Conservation (phyloP, 1,284 basidiomycete genomes). For the Rhodotorula sp. region DNA sequence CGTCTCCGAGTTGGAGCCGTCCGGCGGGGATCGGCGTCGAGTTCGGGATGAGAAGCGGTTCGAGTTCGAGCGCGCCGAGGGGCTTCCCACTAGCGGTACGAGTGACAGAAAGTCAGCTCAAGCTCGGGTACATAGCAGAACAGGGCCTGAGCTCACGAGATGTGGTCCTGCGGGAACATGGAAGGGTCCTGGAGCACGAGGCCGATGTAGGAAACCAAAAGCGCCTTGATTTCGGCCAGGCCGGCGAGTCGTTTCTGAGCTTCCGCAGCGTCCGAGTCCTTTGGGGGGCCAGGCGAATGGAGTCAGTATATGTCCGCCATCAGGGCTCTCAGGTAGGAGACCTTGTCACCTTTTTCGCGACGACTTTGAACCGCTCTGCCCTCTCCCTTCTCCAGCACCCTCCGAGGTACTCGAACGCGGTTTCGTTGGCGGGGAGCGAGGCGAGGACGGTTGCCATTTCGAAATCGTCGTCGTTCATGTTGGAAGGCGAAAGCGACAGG, state of each 20-base stretch:
- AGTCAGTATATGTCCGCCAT: background rate
- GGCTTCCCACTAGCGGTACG: slow-evolving; percentile 53
- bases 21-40: slow-evolving; percentile 57
- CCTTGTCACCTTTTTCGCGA: slow-evolving; percentile 60
- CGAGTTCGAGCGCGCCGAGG: slow-evolving; percentile 72
- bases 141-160: slow-evolving; percentile 56
- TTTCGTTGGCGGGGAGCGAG: slow-evolving; percentile 72
- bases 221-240: slow-evolving; percentile 69
- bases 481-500: slow-evolving; percentile 66
- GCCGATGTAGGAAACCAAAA: slow-evolving; percentile 87
- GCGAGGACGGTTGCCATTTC: slow-evolving; percentile 75
- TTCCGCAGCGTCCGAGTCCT: slow-evolving; percentile 32
- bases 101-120: background rate
- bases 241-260: slow-evolving; percentile 55
- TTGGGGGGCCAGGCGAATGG: background rate
- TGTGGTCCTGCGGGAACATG: slow-evolving; percentile 84
- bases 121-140: too few species aligned
- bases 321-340: too few species aligned
- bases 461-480: slow-evolving; percentile 73
- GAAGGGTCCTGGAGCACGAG: slow-evolving; percentile 81
- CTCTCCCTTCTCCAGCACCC: slow-evolving; percentile 86
- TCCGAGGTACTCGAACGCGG: slow-evolving; percentile 85
- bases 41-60: slow-evolving; percentile 65
- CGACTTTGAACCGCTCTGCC: slow-evolving; percentile 54
- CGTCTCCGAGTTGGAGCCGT: slow-evolving; percentile 48